Evolutionary conservation across 2,329 filamentous ascomycete species (phyloP).

Genomic region (Epichloe sp.): DNA sequence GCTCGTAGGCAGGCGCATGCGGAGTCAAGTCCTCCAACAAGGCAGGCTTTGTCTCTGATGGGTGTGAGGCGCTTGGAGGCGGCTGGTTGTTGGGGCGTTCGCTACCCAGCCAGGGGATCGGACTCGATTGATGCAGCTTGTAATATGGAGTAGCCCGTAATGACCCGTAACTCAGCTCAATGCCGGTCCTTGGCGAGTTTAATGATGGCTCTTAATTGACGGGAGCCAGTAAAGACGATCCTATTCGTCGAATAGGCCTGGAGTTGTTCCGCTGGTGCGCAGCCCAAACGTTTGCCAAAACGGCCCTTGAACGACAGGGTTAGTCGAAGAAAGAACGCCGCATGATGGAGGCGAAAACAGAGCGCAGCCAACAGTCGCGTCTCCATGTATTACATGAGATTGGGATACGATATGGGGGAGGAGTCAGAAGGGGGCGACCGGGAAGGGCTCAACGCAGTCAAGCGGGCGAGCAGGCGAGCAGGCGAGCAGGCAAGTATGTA

Average conservation of each 20-base stretch:
- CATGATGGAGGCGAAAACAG: background rate
- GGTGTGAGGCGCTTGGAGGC: too few relatives aligned
- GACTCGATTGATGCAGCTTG: too few relatives aligned
- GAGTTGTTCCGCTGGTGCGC: background rate
- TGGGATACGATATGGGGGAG: background rate
- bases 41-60: too few relatives aligned
- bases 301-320: background rate
- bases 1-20: background rate
- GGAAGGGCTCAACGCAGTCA: too few relatives aligned
- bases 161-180: too few relatives aligned
- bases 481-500: background rate
- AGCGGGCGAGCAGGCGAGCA: background rate
- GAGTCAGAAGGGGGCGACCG: too few relatives aligned
- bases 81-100: too few relatives aligned
- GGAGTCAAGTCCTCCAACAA: too few relatives aligned
- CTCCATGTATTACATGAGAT: background rate
- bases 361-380: background rate
- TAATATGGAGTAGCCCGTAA: too few relatives aligned
- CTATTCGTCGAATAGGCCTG: background rate
- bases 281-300: background rate
- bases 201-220: background rate
- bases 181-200: too few relatives aligned
- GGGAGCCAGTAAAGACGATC: background rate
- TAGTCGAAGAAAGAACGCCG: background rate
- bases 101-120: too few relatives aligned